Base-by-base conservation (phyloP, 345 rosid genomes). In the Heritiera littoralis region DNA sequence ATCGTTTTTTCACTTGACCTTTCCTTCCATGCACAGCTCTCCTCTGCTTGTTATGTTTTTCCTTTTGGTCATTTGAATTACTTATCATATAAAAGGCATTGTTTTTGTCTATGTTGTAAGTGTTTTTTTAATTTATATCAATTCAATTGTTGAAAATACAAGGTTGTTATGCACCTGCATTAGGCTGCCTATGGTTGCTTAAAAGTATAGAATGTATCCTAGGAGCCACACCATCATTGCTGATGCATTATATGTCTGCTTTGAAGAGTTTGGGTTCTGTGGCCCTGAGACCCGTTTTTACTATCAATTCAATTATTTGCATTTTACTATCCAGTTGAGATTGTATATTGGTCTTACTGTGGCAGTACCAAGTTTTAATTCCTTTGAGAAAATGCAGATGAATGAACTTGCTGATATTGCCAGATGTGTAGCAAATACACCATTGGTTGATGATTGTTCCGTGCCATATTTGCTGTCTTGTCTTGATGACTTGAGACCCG, bases 391-490 rank as follows among this genome's bases (percentile, higher is more conserved):
- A 61, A 75, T 72, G 89, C 94, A 97, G 99, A 92, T 97, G 91
- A 90, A 76, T 87, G 99, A 97, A 81, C 98, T 97, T 86, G 98
- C 94, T 55, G 98, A 97, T 87, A 93, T 97, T 82, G 98, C 99
- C 77, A 93, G 89, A 88, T 90, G 95, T 88, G 97, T 88, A 54
- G 98, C 95, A 83, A 92, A 83, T 86, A 87, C 89, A 13, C 93
- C 93, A 69, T 83, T 89, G 81, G 93, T 90, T 59, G 98, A 96
- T 86, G 98, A 93, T 65, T 86, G 89, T 65, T 86, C 95, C 32
- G 81, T 86, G 18, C 88, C 93, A 6, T 92, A 87, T 84, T 83
- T 97, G 77, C 87, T 97, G 67, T 79, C 96, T 69, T 93, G 91
- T 88, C 93, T 97, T 77, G 95, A 91, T 45, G 98, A 90, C 81